Conservation (phyloP, 441 rosid species). For the Isatis lusitanica region DNA sequence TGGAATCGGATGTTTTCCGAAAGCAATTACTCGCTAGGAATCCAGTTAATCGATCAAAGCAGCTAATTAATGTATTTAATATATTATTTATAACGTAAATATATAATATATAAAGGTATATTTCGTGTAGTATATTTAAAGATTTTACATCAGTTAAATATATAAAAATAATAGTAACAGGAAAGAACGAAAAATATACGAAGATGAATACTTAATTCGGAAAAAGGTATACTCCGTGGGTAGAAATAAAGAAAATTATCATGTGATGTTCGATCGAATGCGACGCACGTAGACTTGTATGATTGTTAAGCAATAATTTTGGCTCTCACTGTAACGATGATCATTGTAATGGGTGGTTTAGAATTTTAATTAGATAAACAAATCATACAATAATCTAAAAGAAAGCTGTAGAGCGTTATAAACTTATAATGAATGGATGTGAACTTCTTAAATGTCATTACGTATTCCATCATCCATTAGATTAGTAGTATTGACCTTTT, state of each 20-base stretch:
- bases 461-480: background rate
- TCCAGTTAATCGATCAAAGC: no score
- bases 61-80: no score
- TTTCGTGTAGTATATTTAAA: no score
- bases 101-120: no score
- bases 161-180: no score
- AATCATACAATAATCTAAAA: background rate
- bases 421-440: slow-evolving; percentile 6
- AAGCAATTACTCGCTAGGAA: no score
- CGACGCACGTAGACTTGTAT: slow-evolving; percentile 22
- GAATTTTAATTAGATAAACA: background rate
- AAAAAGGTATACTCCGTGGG: background rate
- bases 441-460: background rate
- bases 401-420: slow-evolving; percentile 8
- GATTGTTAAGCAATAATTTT: slow-evolving; percentile 6
- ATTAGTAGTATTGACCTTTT: background rate
- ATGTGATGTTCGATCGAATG: background rate
- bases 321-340: background rate
- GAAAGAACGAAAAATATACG: background rate
- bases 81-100: no score
- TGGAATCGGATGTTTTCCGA: no score
- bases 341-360: slow-evolving; percentile 6
- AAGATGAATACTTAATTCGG: background rate
- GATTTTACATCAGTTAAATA: background rate
- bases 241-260: background rate